phyloP scores from a whole-genome alignment of 176 grass and related monocot species.

The Zoysia pacifica region DNA sequence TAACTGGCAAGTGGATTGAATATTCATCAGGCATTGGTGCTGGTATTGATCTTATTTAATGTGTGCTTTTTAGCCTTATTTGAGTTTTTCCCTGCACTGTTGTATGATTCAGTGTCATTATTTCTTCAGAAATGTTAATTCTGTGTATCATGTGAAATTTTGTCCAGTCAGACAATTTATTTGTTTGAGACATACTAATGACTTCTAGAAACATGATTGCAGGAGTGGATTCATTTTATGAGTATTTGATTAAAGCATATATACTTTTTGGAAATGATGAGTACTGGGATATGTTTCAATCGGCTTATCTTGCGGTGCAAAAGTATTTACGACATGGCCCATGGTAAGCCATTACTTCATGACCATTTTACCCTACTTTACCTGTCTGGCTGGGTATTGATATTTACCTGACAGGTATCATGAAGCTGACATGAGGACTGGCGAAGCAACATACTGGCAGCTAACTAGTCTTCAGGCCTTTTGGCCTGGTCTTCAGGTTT shows the following conservation, averaged over 20 bases:
- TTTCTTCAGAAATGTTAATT: constrained; percentile 16
- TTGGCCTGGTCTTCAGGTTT: constrained; percentile 99
- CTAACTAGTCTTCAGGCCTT: constrained; percentile 98
- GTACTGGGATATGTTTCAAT: constrained; percentile 97
- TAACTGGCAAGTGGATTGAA: constrained; percentile 91
- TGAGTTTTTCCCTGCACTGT: neutral
- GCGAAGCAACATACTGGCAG: constrained; percentile 97
- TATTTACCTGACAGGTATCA: constrained; percentile 65
- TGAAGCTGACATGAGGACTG: constrained; percentile 94
- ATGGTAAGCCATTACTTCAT: constrained; percentile 54
- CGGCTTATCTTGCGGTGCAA: constrained; percentile 88
- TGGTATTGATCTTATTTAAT: constrained; percentile 56
- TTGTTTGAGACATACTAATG: constrained; percentile 31
- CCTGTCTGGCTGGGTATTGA: neutral
- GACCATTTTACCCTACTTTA: neutral
- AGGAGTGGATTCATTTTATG: constrained; percentile 99
- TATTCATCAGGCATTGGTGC: constrained; percentile 96
- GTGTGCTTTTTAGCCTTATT: constrained; percentile 7
- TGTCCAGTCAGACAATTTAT: constrained; percentile 6
- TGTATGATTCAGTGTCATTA: constrained; percentile 21
- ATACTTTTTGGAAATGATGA: constrained; percentile 92
- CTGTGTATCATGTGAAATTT: constrained; percentile 10
- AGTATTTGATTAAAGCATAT: constrained; percentile 96
- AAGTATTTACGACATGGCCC: constrained; percentile 94
- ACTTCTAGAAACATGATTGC: constrained; percentile 40